Percentiles rank a stretch among this genome's conserved stretches.
phyloP scores from a whole-genome alignment of 495 filamentous ascomycete species.

The Clavariopsis aquatica region DNA sequence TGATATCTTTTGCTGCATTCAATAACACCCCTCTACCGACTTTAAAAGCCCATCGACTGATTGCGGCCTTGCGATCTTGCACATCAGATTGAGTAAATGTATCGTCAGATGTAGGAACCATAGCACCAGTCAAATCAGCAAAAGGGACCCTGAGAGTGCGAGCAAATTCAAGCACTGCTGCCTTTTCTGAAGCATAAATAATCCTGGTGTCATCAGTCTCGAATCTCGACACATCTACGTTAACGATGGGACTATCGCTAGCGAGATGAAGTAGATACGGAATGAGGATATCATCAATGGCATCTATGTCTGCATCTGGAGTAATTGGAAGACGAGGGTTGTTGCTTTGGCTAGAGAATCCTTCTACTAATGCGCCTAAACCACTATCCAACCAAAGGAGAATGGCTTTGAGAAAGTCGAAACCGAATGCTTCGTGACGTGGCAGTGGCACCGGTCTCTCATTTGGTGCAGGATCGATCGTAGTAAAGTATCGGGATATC shows the following conservation, averaged over 20 bases:
- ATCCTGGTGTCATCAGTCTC: conserved; percentile 56
- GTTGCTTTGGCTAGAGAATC: conserved; percentile 53
- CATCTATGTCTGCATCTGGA: conserved; percentile 50
- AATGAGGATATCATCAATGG: conserved; percentile 58
- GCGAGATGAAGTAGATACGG: conserved; percentile 60
- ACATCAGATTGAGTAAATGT: conserved; percentile 9
- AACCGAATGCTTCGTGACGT: conserved; percentile 54
- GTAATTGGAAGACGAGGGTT: conserved; percentile 56
- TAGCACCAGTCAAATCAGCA: conserved; percentile 51
- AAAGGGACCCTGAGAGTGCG: conserved; percentile 56
- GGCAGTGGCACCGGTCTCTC: conserved; percentile 47
- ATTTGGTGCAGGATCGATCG: conserved; percentile 52
- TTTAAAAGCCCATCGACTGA: conserved; percentile 62
- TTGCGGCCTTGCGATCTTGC: conserved; percentile 46
- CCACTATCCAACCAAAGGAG: conserved; percentile 64
- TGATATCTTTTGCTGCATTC: conserved; percentile 59
- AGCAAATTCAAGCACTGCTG: conserved; percentile 60
- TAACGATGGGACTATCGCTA: conserved; percentile 51
- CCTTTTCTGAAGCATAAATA: conserved; percentile 57
- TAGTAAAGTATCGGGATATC: conserved; percentile 46
- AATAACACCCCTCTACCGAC: conserved; percentile 64
- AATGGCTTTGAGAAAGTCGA: conserved; percentile 67
- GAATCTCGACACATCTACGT: conserved; percentile 63
- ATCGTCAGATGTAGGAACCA: conserved; percentile 33
- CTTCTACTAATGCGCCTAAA: conserved; percentile 53